Evolutionary conservation across 2,329 filamentous ascomycete genomes (phyloP), one percentile per base, ranked within the genome.

Genomic region (Colletotrichum euphorbiae): DNA sequence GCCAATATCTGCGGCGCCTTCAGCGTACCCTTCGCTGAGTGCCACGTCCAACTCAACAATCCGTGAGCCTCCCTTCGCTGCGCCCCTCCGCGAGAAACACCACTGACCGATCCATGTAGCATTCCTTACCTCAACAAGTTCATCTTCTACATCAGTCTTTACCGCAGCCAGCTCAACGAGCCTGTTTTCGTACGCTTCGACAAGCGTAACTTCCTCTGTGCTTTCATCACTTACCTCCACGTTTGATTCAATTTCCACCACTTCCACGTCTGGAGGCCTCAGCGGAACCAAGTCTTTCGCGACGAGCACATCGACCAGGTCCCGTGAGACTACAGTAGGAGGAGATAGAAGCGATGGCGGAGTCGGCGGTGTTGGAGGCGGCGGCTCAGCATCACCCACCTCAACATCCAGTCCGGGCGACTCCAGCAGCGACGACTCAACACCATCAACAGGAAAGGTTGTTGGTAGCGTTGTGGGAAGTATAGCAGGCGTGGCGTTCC

Each of bases 381-480:
- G 15, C 11, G 61, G 36, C 17, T 31, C 33, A 40, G 33, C 65
- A 28, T 40, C 46, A 12, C 21, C 68, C 36, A 72, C 74, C 6
- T 63, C 76, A 3, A 62, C 71, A 45, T 68, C 75, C 11, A 72
- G 73, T 17, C 59, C 67, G 12, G 71, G 71, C 8, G 64, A 61
- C 42, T 56, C 62, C 13, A 40, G 33, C 51, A 21, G 36, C 28
- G 51, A 61, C 9, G 33, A 19, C 17, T 55, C 67, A 28, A 13
- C 69, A 5, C 67, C 63, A 6, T 70, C 71, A 17, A 74, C 73
- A 7, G 65, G 62, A 17, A 70, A 69, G 59, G 71, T 89, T 31
- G 85, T 87, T 7, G 87, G 87, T 0, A 83, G 87, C 36, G 85
- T 89, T 1, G 79, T 89, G 17, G 87, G 87, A 21, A 82, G 85